Percentiles rank a stretch among this genome's conserved stretches.
These are phyloP conservation scores for Neonectria sp. DNA, from an alignment of 2,329 filamentous ascomycete genomes.

Conservation along the genomic window DNA sequence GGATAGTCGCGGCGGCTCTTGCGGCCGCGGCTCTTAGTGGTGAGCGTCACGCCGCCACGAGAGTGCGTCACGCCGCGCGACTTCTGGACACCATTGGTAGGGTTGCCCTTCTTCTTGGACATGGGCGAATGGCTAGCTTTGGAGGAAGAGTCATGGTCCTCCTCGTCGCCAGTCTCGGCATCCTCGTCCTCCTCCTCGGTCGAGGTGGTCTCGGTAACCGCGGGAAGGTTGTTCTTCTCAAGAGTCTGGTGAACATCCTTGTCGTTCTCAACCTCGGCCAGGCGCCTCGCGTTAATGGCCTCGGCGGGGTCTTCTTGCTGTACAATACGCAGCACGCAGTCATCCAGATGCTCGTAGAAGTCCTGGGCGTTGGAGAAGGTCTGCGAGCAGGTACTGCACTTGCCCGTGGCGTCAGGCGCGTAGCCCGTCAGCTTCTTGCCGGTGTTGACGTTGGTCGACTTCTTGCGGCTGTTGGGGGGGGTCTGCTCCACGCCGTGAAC, in stretches of 20 bases:
- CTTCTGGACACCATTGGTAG: slow-evolving; percentile 72
- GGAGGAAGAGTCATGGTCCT: slow-evolving; percentile 60
- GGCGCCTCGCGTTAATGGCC: slow-evolving; percentile 76
- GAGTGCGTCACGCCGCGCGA: slow-evolving; percentile 84
- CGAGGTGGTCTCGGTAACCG: slow-evolving; percentile 56
- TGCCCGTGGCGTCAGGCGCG: slow-evolving; percentile 86
- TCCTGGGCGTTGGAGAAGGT: slow-evolving; percentile 96
- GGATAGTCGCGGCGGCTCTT: slow-evolving; percentile 97
- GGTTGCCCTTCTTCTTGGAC: slow-evolving; percentile 71
- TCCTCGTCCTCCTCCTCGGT: slow-evolving; percentile 69
- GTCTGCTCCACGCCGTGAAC: slow-evolving; percentile 95
- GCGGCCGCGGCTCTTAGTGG: slow-evolving; percentile 75
- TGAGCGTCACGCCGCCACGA: slow-evolving; percentile 77
- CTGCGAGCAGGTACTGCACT: slow-evolving; percentile 93
- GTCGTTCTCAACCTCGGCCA: slow-evolving; percentile 77
- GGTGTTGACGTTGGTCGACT: slow-evolving; percentile 59
- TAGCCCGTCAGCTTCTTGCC: slow-evolving; percentile 80
- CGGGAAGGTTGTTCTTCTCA: slow-evolving; percentile 73
- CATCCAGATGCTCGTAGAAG: slow-evolving; percentile 97
- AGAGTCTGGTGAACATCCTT: slow-evolving; percentile 73
- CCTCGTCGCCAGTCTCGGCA: slow-evolving; percentile 68
- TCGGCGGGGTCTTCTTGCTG: slow-evolving; percentile 80
- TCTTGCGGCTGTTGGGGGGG: slow-evolving; percentile 91
- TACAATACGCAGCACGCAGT: slow-evolving; percentile 80
- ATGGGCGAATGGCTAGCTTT: slow-evolving; percentile 60